These are phyloP conservation scores for Ceratobasidium sp. DNA, from an alignment of 1,284 basidiomycete genomes.

Conservation along the genomic window DNA sequence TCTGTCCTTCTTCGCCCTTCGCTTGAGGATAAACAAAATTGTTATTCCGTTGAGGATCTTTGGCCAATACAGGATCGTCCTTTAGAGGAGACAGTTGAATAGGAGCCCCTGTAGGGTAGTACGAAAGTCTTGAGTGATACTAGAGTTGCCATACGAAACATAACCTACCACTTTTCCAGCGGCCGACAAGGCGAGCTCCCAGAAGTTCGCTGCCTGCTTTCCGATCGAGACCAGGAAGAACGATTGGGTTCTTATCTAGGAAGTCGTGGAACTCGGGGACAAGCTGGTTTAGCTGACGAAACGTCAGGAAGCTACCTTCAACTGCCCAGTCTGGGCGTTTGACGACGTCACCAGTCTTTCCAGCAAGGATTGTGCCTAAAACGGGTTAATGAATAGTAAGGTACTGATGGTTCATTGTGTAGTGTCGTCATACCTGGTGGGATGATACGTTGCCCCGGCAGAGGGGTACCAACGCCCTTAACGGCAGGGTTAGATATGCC, in stretches of 20 bases:
- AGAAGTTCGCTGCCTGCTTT: slow-evolving; percentile 65
- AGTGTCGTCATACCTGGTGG: slow-evolving; percentile 52
- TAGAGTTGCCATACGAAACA: not conserved
- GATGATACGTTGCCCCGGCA: slow-evolving; percentile 49
- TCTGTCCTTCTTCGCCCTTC: slow-evolving; percentile 54
- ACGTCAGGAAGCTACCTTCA: slow-evolving; percentile 69
- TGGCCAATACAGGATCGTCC: slow-evolving; percentile 61
- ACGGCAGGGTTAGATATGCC: slow-evolving; percentile 50
- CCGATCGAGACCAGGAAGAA: slow-evolving; percentile 52
- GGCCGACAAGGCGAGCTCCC: slow-evolving; percentile 69
- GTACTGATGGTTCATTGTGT: not conserved
- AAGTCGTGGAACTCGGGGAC: slow-evolving; percentile 49
- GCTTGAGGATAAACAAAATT: slow-evolving; percentile 62
- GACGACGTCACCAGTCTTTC: slow-evolving; percentile 58
- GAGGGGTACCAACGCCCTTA: slow-evolving; percentile 46
- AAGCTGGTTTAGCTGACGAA: slow-evolving; percentile 63
- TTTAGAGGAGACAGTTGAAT: slow-evolving; percentile 62
- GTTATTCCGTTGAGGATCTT: slow-evolving; percentile 62
- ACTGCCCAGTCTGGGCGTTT: slow-evolving; percentile 65
- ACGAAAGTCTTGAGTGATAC: not conserved
- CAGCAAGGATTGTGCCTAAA: slow-evolving; percentile 57
- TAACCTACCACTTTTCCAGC: slow-evolving; percentile 71
- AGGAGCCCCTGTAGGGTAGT: slow-evolving; percentile 58
- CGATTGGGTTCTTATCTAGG: slow-evolving; percentile 44
- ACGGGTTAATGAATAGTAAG: no score